Conservation (phyloP, 257 asterid species). For the Przewalskia tangutica region DNA sequence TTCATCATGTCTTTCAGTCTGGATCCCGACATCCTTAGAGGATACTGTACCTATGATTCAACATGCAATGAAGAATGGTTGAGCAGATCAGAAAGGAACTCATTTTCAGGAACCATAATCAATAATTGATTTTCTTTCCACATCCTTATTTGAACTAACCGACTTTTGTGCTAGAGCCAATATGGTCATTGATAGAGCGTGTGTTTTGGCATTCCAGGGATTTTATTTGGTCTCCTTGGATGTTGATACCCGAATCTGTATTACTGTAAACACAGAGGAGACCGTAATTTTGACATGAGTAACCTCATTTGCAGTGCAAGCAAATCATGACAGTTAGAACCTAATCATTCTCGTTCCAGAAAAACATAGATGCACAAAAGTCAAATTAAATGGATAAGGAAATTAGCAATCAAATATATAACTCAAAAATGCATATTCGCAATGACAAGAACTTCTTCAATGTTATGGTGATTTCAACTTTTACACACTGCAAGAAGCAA, state of each 20-base stretch:
- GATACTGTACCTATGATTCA: slow-evolving; percentile 30
- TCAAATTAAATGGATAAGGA: neutral
- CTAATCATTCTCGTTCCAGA: neutral
- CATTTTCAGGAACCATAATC: slow-evolving; percentile 6
- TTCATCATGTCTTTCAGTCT: slow-evolving; percentile 38
- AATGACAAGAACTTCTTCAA: neutral
- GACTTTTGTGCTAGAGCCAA: slow-evolving; percentile 28
- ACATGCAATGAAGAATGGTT: slow-evolving; percentile 8
- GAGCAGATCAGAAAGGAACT: neutral
- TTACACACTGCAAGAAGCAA: neutral
- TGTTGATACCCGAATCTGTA: slow-evolving; percentile 23
- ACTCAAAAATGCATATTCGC: neutral
- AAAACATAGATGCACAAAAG: slow-evolving; percentile 2
- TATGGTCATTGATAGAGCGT: slow-evolving; percentile 17
- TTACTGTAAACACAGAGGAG: slow-evolving; percentile 9
- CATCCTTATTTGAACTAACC: slow-evolving; percentile 42
- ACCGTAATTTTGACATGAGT: neutral
- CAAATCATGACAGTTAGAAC: neutral
- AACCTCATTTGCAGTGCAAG: neutral
- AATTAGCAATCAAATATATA: neutral
- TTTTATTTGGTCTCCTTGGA: slow-evolving; percentile 27
- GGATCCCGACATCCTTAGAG: slow-evolving; percentile 42
- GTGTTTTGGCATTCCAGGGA: slow-evolving; percentile 19
- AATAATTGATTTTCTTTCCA: slow-evolving; percentile 1
- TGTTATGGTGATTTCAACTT: neutral